Conservation (phyloP, 768 basidiomycete genomes). For the Pholiota conissans region DNA sequence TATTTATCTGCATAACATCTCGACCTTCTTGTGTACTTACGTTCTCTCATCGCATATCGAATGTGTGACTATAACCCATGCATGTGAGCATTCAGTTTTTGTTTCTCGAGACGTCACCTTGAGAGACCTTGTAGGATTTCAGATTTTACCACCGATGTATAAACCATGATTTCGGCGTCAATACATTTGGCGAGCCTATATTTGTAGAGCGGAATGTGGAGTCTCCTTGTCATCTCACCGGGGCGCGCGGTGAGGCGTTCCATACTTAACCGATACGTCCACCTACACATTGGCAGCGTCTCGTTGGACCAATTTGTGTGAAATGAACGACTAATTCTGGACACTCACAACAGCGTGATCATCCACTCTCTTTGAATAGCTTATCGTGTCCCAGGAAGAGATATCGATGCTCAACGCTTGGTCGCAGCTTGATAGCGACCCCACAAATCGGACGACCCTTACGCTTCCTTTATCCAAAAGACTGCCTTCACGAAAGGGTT, state of each 20-base stretch:
- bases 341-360: conserved; percentile 3
- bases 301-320: conserved; percentile 11
- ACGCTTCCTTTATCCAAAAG: background rate
- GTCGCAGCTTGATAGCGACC: conserved; percentile 6
- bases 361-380: conserved; percentile 6
- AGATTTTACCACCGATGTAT: conserved; percentile 19
- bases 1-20: conserved; percentile 21
- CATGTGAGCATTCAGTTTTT: conserved; percentile 13
- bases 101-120: background rate
- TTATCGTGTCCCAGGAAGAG: conserved; percentile 2
- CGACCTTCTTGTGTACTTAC: conserved; percentile 18
- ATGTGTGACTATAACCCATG: conserved; percentile 19
- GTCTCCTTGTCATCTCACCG: background rate
- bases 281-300: conserved; percentile 11
- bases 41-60: conserved; percentile 16
- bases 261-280: conserved; percentile 12
- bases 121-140: background rate
- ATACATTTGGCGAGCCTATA: conserved; percentile 19
- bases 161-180: conserved; percentile 14
- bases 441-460: conserved; percentile 1
- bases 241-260: conserved; percentile 11
- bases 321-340: conserved; percentile 9
- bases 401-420: background rate
- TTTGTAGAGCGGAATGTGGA: conserved; percentile 14
- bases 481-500: background rate